Conservation (phyloP, 2,329 filamentous ascomycete genomes). For the Helotiales sp. region DNA sequence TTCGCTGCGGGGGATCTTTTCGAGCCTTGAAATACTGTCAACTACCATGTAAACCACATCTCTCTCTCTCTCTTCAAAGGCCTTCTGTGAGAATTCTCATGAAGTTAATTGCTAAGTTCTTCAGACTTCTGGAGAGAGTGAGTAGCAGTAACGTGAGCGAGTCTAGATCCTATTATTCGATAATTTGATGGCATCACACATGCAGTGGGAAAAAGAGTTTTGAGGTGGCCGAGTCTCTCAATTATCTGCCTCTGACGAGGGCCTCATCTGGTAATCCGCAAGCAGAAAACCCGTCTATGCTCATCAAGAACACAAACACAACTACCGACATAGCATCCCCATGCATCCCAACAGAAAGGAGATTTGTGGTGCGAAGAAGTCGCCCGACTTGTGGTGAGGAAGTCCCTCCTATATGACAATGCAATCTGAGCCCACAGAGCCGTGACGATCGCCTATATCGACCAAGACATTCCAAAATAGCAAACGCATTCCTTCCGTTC, state of each 20-base stretch:
- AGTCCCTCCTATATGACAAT: constrained; percentile 14
- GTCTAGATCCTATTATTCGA: no score
- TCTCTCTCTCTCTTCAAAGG: no score
- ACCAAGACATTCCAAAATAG: constrained; percentile 28
- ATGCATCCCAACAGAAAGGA: constrained; percentile 38
- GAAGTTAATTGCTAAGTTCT: background rate
- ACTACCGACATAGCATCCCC: constrained; percentile 34
- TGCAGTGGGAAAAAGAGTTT: background rate
- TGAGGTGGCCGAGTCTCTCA: constrained; percentile 40
- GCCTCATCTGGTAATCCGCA: constrained; percentile 33
- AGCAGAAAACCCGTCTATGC: constrained; percentile 29
- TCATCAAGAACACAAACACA: constrained; percentile 36
- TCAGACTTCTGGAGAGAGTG: no score
- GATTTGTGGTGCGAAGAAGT: constrained; percentile 35
- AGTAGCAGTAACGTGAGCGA: no score
- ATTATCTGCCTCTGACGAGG: constrained; percentile 34
- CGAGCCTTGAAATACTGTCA: no score
- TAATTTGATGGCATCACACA: background rate
- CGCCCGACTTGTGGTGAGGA: constrained; percentile 34
- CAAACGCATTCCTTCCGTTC: constrained; percentile 36
- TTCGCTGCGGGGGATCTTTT: no score
- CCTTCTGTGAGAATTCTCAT: no score
- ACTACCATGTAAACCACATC: no score
- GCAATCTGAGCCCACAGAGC: constrained; percentile 20
- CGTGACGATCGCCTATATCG: constrained; percentile 2